Percentiles rank a stretch among this genome's conserved stretches.
phyloP scores from a whole-genome alignment of 257 asterid species.

The Solanum bukasovii region DNA sequence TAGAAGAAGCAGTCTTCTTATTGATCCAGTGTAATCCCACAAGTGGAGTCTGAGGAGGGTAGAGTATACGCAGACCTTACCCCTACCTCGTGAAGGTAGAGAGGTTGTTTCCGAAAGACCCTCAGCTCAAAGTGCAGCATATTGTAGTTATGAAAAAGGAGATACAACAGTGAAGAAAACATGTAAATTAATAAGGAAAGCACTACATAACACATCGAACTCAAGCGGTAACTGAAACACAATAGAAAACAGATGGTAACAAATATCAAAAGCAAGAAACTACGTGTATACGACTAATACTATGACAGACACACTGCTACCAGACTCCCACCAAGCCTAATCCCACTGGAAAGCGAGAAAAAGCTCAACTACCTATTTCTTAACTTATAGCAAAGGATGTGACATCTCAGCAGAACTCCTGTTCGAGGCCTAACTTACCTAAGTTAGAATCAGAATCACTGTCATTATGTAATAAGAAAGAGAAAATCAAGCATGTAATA shows the following conservation, averaged over 20 bases:
- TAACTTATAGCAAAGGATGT: background rate
- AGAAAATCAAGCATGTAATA: background rate
- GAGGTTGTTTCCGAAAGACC: background rate
- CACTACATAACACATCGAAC: background rate
- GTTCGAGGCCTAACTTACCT: background rate
- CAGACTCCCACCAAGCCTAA: background rate
- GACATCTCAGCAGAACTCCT: background rate
- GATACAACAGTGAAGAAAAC: background rate
- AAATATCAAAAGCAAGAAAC: background rate
- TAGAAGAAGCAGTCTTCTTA: background rate
- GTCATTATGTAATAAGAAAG: background rate
- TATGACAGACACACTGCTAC: background rate
- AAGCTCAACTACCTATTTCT: background rate
- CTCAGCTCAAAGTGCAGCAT: background rate
- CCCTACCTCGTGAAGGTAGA: background rate
- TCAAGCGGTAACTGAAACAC: background rate
- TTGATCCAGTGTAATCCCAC: background rate
- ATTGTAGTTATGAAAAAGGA: background rate
- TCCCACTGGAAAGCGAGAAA: background rate
- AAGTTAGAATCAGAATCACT: background rate
- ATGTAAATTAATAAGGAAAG: background rate
- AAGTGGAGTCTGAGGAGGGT: background rate
- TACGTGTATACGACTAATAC: background rate
- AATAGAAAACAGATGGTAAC: background rate
- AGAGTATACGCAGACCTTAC: background rate